Evolutionary conservation across 257 asterid genomes (phyloP).

Genomic region (Przewalskia tangutica): DNA sequence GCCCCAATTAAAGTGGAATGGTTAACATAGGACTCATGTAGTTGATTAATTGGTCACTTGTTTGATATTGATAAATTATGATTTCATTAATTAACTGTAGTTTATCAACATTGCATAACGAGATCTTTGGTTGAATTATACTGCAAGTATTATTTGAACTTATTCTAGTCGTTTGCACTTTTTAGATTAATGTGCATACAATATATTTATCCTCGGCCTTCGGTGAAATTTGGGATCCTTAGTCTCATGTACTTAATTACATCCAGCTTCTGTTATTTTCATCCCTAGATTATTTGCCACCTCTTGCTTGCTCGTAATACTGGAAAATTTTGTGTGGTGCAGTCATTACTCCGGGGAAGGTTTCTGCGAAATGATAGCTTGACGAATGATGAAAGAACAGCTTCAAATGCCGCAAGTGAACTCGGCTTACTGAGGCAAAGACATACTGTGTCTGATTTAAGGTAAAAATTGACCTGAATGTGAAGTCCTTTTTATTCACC

Average conservation of each 20-base stretch:
- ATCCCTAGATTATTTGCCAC: not conserved
- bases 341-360: constrained; percentile 80
- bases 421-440: constrained; percentile 65
- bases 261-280: not conserved
- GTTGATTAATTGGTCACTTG: not conserved
- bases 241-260: not conserved
- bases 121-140: not conserved
- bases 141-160: not conserved
- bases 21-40: not conserved
- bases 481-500: not conserved
- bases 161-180: not conserved
- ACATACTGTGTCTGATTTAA: constrained; percentile 68
- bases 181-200: not conserved
- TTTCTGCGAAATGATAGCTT: constrained; percentile 50
- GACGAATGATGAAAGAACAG: constrained; percentile 41
- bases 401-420: constrained; percentile 57
- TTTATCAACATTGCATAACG: not conserved
- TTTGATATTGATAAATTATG: not conserved
- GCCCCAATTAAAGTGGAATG: not conserved
- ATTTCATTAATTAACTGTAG: not conserved
- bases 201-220: not conserved
- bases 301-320: not conserved
- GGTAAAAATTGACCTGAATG: constrained; percentile 29
- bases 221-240: not conserved
- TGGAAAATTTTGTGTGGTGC: constrained; percentile 9